phyloP scores from a whole-genome alignment of 306 rosid species.

The Corylus heterophylla region DNA sequence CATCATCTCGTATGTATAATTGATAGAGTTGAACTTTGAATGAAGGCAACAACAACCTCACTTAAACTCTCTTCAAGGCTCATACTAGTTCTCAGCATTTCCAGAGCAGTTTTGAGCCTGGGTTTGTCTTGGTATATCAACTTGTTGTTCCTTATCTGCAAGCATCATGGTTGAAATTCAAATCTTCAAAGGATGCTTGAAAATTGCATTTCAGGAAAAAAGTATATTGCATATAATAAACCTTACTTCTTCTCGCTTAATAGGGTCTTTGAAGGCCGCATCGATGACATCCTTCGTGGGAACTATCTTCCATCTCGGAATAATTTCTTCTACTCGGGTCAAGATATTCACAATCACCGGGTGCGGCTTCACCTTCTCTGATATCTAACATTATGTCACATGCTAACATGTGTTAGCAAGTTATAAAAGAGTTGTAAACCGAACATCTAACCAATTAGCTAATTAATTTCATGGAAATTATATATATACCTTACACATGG shows the following conservation, averaged over 20 bases:
- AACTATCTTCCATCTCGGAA: conserved; percentile 88
- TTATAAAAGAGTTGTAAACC: no score
- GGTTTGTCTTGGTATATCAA: conserved; percentile 88
- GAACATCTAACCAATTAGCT: no score
- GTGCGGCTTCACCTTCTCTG: conserved; percentile 80
- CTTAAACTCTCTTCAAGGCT: conserved; percentile 54
- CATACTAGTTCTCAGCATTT: conserved; percentile 76
- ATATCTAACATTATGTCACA: conserved; percentile 53
- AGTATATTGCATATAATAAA: not conserved
- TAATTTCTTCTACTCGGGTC: conserved; percentile 57
- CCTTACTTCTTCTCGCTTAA: conserved; percentile 65
- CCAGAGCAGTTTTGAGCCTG: conserved; percentile 77
- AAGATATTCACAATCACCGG: conserved; percentile 60
- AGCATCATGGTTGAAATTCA: conserved; percentile 2
- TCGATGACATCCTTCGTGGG: conserved; percentile 73
- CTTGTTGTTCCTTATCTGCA: conserved; percentile 75
- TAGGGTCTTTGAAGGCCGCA: conserved; percentile 68
- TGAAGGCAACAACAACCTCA: conserved; percentile 37
- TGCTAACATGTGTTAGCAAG: no score
- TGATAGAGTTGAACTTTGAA: not conserved
- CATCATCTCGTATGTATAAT: no score
- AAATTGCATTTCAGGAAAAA: not conserved
- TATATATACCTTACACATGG: conserved; percentile 81
- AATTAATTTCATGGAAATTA: no score
- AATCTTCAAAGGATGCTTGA: not conserved